Conservation (phyloP, 129 eudicot genomes). For the Sambucus nigra region DNA sequence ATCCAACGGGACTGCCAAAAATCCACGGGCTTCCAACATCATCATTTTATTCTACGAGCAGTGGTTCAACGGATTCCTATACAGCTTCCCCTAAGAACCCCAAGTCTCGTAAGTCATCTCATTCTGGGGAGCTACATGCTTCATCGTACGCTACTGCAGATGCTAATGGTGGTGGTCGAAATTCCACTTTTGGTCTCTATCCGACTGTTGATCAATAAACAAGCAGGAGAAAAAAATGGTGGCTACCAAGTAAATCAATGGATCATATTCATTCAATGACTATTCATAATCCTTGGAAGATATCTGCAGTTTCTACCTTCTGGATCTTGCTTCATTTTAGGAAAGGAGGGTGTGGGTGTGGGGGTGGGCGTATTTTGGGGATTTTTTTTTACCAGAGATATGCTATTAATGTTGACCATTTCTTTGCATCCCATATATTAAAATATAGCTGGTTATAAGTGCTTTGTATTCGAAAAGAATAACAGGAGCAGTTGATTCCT, state of each 20-base stretch:
- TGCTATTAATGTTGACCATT: conserved; percentile 3
- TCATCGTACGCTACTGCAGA: conserved; percentile 44
- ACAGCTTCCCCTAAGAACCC: conserved; percentile 60
- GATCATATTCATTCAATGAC: conserved; percentile 12
- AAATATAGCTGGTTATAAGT: conserved; percentile 15
- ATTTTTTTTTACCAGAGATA: not conserved
- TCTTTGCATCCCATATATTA: not conserved
- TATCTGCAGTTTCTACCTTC: not conserved
- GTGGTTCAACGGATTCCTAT: conserved; percentile 55
- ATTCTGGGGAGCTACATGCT: conserved; percentile 75
- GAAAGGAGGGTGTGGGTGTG: too few species aligned
- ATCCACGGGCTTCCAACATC: conserved; percentile 69
- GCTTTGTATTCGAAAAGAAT: conserved; percentile 18
- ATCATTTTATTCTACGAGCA: conserved; percentile 41
- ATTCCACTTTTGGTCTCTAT: conserved; percentile 39
- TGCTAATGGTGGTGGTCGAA: conserved; percentile 56
- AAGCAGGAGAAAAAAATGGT: not conserved
- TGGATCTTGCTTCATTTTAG: too few species aligned
- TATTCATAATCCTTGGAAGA: not conserved
- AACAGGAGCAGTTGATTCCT: conserved; percentile 11
- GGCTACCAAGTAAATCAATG: not conserved
- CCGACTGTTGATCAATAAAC: conserved; percentile 42
- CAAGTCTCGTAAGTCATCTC: conserved; percentile 74
- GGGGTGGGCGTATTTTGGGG: not conserved
- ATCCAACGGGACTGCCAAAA: conserved; percentile 84